Evolutionary conservation across 345 rosid species (phyloP), one percentile per base, ranked within the genome.

Genomic region (Lenwebbia sp.): DNA sequence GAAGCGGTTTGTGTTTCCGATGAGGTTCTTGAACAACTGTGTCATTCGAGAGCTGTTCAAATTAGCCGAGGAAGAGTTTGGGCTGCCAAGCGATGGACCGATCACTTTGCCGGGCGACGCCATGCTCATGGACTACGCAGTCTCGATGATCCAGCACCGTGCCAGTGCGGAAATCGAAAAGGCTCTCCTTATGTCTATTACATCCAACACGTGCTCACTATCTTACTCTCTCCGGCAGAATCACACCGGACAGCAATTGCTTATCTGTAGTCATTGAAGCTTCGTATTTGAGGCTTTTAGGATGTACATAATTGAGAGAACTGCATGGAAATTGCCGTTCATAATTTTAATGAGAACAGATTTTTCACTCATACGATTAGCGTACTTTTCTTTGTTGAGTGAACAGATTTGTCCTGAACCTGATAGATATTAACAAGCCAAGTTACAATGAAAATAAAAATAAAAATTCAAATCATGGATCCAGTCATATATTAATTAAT

Each of bases 41-140:
- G 54, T 87, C 54, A 28, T 85, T 40, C 65, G 37, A 9, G 70
- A 86, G 85, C 88, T 87, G 13, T 54, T 86, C 51, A 58, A 47
- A 25, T 10, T 84, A 49, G 74, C 89, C 3, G 78, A 89, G 30
- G 89, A 89, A 50, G 86, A 86, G 28, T 55, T 82, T 5, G 87
- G 89, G 15, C 52, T 83, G 30, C 60, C 85, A 25, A 49, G 51
- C 6, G 82, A 83, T 10, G 88, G 91, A 49, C 91, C 88, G 3
- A 91, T 92, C 86, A 90, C 85, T 5, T 82, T 91, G 56, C 90
- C 93, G 21, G 88, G 88, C 14, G 88, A 93, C 82, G 86, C 87
- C 0, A 51, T 25, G 11, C 89, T 90, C 58, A 0, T 91, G 56
- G 86, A 87, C 50, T 88, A 89, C 57, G 54, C 92, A 0, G 83